Conservation (phyloP, 2,329 filamentous ascomycete genomes). For the Penicillium sp. region DNA sequence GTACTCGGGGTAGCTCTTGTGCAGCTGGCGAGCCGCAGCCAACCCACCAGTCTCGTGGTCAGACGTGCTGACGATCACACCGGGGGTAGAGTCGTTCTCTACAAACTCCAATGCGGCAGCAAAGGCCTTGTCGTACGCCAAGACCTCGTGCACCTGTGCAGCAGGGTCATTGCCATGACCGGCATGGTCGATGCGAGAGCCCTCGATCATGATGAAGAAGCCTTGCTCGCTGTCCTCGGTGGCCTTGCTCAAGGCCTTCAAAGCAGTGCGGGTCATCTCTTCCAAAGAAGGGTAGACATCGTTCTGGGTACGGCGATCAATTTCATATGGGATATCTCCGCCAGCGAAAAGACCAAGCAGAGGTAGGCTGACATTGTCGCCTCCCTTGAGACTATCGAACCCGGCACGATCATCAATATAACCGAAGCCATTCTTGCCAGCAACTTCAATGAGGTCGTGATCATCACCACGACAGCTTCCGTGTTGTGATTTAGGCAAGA, state of each 20-base stretch:
- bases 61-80: constrained; percentile 83
- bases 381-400: constrained; percentile 73
- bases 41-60: constrained; percentile 97
- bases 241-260: constrained; percentile 76
- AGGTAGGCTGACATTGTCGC: constrained; percentile 71
- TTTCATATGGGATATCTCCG: constrained; percentile 85
- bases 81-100: constrained; percentile 68
- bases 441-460: constrained; percentile 72
- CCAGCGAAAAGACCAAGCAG: constrained; percentile 82
- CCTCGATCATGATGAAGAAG: constrained; percentile 99
- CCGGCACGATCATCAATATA: constrained; percentile 72
- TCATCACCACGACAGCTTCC: constrained; percentile 82
- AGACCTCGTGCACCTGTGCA: constrained; percentile 84
- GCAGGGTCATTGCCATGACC: constrained; percentile 83
- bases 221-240: constrained; percentile 84
- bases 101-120: constrained; percentile 82
- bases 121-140: constrained; percentile 93
- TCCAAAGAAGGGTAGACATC: constrained; percentile 84
- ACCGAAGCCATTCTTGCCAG: constrained; percentile 76
- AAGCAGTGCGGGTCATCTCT: constrained; percentile 85
- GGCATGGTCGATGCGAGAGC: constrained; percentile 92
- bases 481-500: constrained; percentile 76
- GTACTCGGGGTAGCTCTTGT: constrained; percentile 53
- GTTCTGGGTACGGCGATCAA: constrained; percentile 79
- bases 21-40: constrained; percentile 72